Conservation (phyloP, 2,329 filamentous ascomycete species). For the Colletotrichum euphorbiae region DNA sequence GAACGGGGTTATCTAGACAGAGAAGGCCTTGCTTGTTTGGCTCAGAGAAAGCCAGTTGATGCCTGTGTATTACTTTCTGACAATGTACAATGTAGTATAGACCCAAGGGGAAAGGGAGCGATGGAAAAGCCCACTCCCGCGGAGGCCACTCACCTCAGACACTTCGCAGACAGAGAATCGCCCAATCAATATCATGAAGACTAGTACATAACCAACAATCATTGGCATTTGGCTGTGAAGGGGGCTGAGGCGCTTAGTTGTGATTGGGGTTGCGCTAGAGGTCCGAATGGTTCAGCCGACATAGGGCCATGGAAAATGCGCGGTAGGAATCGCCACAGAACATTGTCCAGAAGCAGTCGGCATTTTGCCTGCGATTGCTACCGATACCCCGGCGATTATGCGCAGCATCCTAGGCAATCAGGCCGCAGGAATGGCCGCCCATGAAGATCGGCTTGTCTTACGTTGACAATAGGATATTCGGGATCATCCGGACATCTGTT, state of each 20-base stretch:
- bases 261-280: conserved; percentile 13
- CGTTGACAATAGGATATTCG: conserved; percentile 1
- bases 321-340: not conserved
- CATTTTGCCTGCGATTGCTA: not conserved
- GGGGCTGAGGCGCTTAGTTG: conserved; percentile 1
- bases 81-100: conserved; percentile 37
- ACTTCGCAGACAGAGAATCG: conserved; percentile 18
- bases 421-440: conserved; percentile 33
- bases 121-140: conserved; percentile 44
- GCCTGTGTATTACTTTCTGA: conserved; percentile 42
- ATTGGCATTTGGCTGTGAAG: not conserved
- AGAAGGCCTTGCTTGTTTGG: conserved; percentile 8
- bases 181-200: conserved; percentile 27
- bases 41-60: conserved; percentile 3
- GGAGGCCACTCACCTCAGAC: conserved; percentile 52
- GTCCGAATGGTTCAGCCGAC: conserved; percentile 1
- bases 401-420: conserved; percentile 6
- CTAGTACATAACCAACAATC: not conserved
- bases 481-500: not conserved
- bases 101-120: conserved; percentile 25
- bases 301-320: not conserved
- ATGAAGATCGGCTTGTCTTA: conserved; percentile 26
- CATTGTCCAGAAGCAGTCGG: not conserved
- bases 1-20: not conserved
- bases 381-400: conserved; percentile 16